These are phyloP conservation scores for Triangularia setosa DNA, from an alignment of 2,329 filamentous ascomycete genomes.

Conservation along the genomic window DNA sequence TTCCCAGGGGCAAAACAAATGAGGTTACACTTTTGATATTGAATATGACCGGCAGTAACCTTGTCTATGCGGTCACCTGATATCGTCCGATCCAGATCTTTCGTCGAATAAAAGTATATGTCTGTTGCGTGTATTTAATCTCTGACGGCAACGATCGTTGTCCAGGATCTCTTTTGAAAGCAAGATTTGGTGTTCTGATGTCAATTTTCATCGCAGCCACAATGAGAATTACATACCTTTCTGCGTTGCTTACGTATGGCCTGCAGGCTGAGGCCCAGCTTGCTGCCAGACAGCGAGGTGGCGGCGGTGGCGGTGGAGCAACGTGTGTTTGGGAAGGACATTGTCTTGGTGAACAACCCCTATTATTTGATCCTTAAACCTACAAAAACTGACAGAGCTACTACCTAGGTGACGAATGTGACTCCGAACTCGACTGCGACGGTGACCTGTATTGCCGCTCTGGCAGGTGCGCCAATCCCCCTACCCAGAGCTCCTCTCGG, in stretches of 20 bases:
- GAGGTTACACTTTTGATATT: background rate
- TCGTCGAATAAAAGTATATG: background rate
- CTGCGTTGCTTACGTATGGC: constrained; percentile 3
- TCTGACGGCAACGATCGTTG: background rate
- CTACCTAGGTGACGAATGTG: constrained; percentile 21
- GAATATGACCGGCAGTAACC: background rate
- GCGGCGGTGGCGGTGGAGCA: background rate
- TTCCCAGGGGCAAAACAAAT: background rate
- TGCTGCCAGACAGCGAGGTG: constrained; percentile 7
- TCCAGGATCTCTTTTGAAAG: background rate
- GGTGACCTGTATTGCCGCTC: constrained; percentile 15
- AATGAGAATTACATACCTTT: constrained; percentile 17
- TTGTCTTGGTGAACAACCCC: constrained; percentile 12
- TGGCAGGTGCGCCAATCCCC: constrained; percentile 16
- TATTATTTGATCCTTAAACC: background rate
- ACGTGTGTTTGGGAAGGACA: constrained; percentile 16
- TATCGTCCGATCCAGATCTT: background rate
- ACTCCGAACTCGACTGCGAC: constrained; percentile 21
- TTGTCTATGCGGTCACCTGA: background rate
- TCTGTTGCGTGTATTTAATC: background rate
- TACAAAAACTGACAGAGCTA: background rate
- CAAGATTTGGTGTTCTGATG: background rate
- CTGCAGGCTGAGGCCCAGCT: constrained; percentile 1
- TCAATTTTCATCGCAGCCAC: background rate
- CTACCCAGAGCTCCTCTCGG: background rate